phyloP scores from a whole-genome alignment of 768 basidiomycete genomes.

The Dioszegia hungarica region DNA sequence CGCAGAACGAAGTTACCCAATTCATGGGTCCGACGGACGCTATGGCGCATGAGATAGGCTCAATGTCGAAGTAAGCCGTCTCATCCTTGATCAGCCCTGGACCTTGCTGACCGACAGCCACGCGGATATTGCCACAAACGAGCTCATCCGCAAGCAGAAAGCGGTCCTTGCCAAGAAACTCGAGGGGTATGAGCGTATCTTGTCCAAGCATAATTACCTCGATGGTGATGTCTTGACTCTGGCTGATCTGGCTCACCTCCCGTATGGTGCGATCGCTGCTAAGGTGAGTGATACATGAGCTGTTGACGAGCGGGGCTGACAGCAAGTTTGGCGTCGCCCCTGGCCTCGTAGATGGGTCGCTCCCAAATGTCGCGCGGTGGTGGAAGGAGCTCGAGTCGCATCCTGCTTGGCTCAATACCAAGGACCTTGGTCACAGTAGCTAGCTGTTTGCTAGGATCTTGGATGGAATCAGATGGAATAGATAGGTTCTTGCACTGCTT shows the following conservation, averaged over 20 bases:
- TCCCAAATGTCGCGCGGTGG: constrained; percentile 22
- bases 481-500: too few species aligned
- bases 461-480: too few species aligned
- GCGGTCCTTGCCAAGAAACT: constrained; percentile 49
- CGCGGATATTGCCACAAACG: constrained; percentile 5
- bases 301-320: neutral
- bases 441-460: too few species aligned
- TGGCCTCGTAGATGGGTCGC: constrained; percentile 13
- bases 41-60: constrained; percentile 55
- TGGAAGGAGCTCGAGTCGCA: constrained; percentile 20
- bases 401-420: constrained; percentile 7
- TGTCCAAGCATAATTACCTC: constrained; percentile 58
- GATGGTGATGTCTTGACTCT: constrained; percentile 56
- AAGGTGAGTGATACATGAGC: neutral
- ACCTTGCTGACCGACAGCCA: constrained; percentile 7
- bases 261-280: constrained; percentile 48
- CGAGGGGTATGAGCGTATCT: constrained; percentile 58
- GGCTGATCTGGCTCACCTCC: constrained; percentile 60
- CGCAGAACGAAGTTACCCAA: constrained; percentile 56
- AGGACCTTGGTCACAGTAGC: neutral
- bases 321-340: constrained; percentile 11
- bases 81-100: too few species aligned
- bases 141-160: constrained; percentile 42
- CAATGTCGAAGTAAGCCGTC: constrained; percentile 52
- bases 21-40: constrained; percentile 56